A percentile compares a stretch with the other conserved stretches of the same genome.
phyloP scores from a whole-genome alignment of 345 rosid species.

The Schrenkiella parvula region DNA sequence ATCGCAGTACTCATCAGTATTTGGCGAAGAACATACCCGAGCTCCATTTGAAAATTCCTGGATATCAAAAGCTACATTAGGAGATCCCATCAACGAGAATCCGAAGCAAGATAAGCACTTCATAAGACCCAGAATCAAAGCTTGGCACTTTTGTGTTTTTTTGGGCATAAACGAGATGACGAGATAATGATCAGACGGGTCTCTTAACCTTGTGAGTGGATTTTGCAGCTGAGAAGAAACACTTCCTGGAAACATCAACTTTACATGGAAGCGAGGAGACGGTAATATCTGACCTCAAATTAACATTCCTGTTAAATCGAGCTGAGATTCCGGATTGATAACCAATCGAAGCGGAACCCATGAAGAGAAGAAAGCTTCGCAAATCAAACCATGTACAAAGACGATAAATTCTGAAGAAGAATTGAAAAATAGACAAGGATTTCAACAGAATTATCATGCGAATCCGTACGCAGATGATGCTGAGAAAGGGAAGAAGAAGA shows the following conservation, averaged over 20 bases:
- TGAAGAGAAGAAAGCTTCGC: conserved; percentile 27
- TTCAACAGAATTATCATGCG: background rate
- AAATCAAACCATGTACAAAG: background rate
- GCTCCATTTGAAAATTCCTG: conserved; percentile 45
- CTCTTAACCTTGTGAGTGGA: conserved; percentile 43
- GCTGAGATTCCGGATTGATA: conserved; percentile 44
- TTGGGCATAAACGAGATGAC: background rate
- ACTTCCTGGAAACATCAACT: conserved; percentile 34
- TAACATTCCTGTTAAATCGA: conserved; percentile 32
- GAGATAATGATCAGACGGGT: background rate
- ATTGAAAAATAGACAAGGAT: background rate
- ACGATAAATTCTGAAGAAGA: background rate
- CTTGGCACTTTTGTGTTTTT: background rate
- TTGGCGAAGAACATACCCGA: conserved; percentile 48
- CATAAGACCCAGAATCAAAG: background rate
- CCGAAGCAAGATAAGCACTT: background rate
- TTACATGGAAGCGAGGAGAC: conserved; percentile 34
- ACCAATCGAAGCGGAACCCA: conserved; percentile 52
- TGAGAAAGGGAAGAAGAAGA: background rate
- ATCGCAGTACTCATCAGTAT: conserved; percentile 64
- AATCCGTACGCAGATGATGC: background rate
- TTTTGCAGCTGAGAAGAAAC: conserved; percentile 27
- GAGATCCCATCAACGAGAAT: background rate
- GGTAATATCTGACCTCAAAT: conserved; percentile 29
- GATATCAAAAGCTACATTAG: conserved; percentile 23